Base-by-base conservation (phyloP, 192 early-diverging fungal species). In the Geranomyces michiganensis region DNA sequence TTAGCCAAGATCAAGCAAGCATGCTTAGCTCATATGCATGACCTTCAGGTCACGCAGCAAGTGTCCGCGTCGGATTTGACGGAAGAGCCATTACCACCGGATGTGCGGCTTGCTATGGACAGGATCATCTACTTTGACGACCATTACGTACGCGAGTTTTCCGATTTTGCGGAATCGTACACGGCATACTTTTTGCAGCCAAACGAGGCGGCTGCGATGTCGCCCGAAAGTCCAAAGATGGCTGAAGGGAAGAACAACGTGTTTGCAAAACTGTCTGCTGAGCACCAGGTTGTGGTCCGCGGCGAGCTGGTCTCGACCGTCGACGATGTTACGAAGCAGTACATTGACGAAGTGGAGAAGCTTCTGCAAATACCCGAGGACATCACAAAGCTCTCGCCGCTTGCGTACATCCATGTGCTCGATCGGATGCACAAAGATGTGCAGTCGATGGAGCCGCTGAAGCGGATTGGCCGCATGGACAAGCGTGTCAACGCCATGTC, bases 311-410 rank as follows among this genome's bases (percentile, higher is more conserved):
- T 75, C 17, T 56, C 73, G 24, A 72, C 78, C 8, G 61, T 84
- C 19, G 74, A 81, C 1, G 62, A 62, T 10, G 70, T 79, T 22
- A 68, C 79, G 19, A 77, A 81, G 29, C n/a, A 71, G n/a, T 89
- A 81, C 51, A 73, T 89, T 19, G 74, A 78, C 8, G 63, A 66
- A 0, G 73, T 84, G 12, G 62, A 73, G 29, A 62, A 71, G 9
- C 72, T 87, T 15, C 67, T 89, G 43, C 62, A 79, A 26, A 79
- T 87, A 26, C 83, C 84, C 5, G 53, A 77, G 21, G 76, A 80
- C 33, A 70, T 80, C 26, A 65, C 74, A 12, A 58, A 73, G 21
- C 24, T 71, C 9, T 73, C 79, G 0, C 75, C 80, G 24, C 67
- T 71, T 6, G 36, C 58, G 27, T 77, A 77, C 36, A 67, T 84